phyloP scores from a whole-genome alignment of 352 stramenopile genomes.

The Thalassiosira mediterranea region DNA sequence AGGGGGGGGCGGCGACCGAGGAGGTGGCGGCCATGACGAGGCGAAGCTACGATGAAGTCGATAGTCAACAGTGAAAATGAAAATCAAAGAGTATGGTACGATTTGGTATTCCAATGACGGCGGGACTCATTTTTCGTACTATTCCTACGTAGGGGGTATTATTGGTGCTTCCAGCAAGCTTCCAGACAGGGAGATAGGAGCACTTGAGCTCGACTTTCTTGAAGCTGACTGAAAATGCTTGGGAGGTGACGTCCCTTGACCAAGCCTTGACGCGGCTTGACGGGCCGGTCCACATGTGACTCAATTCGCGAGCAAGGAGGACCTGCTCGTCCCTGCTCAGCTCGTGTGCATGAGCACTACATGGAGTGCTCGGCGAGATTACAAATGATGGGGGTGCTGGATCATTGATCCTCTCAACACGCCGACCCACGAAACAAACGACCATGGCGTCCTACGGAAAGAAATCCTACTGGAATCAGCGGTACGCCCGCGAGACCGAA shows the following conservation, averaged over 20 bases:
- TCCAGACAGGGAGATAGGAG: too few relatives aligned
- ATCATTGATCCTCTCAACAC: not conserved
- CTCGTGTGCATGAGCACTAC: not conserved
- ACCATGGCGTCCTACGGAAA: slow-evolving; percentile 56
- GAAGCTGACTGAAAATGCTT: not conserved
- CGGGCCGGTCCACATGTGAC: too few relatives aligned
- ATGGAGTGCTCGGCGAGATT: too few relatives aligned
- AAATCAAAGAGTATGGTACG: not conserved
- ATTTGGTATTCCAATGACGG: not conserved
- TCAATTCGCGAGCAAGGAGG: too few relatives aligned
- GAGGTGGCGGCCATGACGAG: too few relatives aligned
- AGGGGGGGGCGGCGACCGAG: not conserved
- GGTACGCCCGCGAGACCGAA: slow-evolving; percentile 31
- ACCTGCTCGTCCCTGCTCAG: too few relatives aligned
- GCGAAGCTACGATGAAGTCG: not conserved
- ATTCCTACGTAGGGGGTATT: too few relatives aligned
- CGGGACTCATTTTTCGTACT: not conserved
- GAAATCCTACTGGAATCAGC: slow-evolving; percentile 48
- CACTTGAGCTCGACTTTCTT: too few relatives aligned
- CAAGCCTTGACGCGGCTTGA: too few relatives aligned
- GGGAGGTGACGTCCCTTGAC: too few relatives aligned
- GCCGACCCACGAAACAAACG: not conserved
- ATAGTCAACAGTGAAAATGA: not conserved
- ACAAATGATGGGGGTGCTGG: slow-evolving; percentile 1
- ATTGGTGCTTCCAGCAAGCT: too few relatives aligned